Evolutionary conservation across 768 basidiomycete genomes (phyloP).

Genomic region (Roridomyces roridus): DNA sequence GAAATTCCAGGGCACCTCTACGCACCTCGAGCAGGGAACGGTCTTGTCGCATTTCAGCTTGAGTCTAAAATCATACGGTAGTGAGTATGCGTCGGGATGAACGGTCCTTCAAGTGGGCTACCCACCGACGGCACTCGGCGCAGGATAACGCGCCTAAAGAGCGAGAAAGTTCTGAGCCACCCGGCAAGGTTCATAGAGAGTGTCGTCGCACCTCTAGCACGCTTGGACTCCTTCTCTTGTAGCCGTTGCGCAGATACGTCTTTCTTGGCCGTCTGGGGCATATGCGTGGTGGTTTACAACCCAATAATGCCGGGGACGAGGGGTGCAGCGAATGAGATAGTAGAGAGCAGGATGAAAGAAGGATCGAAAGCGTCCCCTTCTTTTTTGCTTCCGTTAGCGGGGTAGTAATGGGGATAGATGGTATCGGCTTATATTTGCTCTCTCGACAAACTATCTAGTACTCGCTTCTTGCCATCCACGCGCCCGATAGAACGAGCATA

Average conservation of each 20-base stretch:
- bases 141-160: constrained; percentile 56
- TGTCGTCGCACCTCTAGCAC: constrained; percentile 54
- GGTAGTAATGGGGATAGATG: too few relatives aligned
- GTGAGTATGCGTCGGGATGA: not conserved
- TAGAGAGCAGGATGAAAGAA: not conserved
- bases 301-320: too few relatives aligned
- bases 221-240: constrained; percentile 71
- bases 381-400: constrained; percentile 9
- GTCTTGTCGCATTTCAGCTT: constrained; percentile 82
- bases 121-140: constrained; percentile 68
- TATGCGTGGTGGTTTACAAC: constrained; percentile 26
- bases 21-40: constrained; percentile 59
- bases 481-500: too few relatives aligned
- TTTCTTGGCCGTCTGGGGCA: constrained; percentile 59
- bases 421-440: too few relatives aligned
- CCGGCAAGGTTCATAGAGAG: not conserved
- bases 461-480: too few relatives aligned
- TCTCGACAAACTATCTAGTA: too few relatives aligned
- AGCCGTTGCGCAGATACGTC: constrained; percentile 53
- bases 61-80: constrained; percentile 44
- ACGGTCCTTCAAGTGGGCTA: not conserved
- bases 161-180: not conserved
- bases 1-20: not conserved
- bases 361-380: not conserved
- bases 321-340: too few relatives aligned